Conservation (phyloP, 2,329 filamentous ascomycete genomes). For the Gaeumannomyces tritici region DNA sequence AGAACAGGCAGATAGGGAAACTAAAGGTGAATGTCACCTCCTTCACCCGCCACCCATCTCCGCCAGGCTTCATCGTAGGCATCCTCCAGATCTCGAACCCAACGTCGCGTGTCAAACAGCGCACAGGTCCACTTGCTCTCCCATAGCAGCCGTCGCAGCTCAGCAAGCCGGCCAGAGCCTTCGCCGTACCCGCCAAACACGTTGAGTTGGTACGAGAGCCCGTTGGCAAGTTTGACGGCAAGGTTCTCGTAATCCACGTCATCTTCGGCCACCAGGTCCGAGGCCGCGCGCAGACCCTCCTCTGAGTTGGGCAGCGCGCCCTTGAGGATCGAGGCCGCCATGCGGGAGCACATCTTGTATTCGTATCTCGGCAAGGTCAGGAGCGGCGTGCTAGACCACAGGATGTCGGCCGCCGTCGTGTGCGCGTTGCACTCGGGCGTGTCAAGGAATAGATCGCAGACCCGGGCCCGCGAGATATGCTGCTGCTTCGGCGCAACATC, state of each 20-base stretch:
- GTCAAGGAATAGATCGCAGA: conserved; percentile 92
- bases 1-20: not conserved
- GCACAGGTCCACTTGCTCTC: conserved; percentile 76
- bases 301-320: conserved; percentile 70
- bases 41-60: conserved; percentile 74
- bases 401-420: conserved; percentile 89
- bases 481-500: conserved; percentile 93
- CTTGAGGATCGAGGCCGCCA: conserved; percentile 89
- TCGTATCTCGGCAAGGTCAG: conserved; percentile 83
- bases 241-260: conserved; percentile 80
- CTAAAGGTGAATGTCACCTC: conserved; percentile 84
- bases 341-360: conserved; percentile 98
- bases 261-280: conserved; percentile 65
- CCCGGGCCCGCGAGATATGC: conserved; percentile 83
- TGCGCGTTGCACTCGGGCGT: conserved; percentile 98
- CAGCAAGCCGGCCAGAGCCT: conserved; percentile 60
- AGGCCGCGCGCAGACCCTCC: conserved; percentile 57
- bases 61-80: conserved; percentile 86
- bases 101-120: conserved; percentile 82
- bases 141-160: conserved; percentile 75
- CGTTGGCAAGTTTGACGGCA: conserved; percentile 57
- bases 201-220: conserved; percentile 47
- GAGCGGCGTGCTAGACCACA: conserved; percentile 93
- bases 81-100: conserved; percentile 81
- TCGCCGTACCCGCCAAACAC: conserved; percentile 30